These are phyloP conservation scores for Exobasidium rhododendri DNA, from an alignment of 1,284 basidiomycete species.

Conservation along the genomic window DNA sequence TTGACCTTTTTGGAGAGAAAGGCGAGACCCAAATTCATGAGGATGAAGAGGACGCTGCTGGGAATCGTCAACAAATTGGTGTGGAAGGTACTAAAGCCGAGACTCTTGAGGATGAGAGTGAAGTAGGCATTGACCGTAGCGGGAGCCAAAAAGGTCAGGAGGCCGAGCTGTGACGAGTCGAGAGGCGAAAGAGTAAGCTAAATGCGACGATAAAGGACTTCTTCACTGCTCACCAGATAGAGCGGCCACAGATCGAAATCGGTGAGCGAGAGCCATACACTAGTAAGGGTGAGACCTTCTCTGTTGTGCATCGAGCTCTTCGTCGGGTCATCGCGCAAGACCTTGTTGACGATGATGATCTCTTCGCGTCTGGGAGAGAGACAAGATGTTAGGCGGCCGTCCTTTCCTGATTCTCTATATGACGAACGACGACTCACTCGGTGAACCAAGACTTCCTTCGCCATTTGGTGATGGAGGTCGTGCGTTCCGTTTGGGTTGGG, in stretches of 20 bases:
- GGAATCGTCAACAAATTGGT: conserved; percentile 41
- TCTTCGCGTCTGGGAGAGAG: no score
- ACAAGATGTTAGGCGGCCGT: no score
- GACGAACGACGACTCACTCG: no score
- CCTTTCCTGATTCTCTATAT: no score
- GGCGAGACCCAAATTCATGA: conserved; percentile 27
- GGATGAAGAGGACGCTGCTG: conserved; percentile 25
- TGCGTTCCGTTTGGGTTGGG: conserved; percentile 24
- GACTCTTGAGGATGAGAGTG: conserved; percentile 17
- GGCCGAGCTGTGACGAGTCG: no score
- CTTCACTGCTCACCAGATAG: no score
- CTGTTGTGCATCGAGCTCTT: conserved; percentile 73
- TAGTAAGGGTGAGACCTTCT: conserved; percentile 57
- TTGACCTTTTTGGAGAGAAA: conserved; percentile 21
- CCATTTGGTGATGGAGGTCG: conserved; percentile 41
- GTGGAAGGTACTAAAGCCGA: conserved; percentile 32
- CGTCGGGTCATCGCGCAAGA: conserved; percentile 69
- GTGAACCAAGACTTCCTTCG: conserved; percentile 71
- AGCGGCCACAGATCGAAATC: conserved; percentile 72
- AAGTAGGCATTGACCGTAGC: conserved; percentile 20
- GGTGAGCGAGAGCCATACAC: conserved; percentile 57
- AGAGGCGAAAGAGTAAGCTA: no score
- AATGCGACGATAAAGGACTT: no score
- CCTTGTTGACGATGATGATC: conserved; percentile 62
- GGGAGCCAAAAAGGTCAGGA: conserved; percentile 16